Conservation (phyloP, 129 eudicot genomes). For the Tagetes patula region DNA sequence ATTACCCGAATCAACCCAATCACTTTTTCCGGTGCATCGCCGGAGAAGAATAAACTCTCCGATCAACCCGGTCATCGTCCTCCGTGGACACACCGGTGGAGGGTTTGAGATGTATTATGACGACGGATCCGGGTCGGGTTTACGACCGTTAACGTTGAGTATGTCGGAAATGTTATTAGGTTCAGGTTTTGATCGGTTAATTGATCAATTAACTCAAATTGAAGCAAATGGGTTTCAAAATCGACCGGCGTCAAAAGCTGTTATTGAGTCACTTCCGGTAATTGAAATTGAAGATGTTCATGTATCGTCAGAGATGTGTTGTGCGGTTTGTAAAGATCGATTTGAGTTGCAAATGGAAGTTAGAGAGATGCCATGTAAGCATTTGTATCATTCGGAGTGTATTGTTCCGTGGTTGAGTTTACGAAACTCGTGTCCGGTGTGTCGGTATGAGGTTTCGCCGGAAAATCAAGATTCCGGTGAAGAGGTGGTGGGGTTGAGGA, state of each 20-base stretch:
- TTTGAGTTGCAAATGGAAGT: constrained; percentile 67
- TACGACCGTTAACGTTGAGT: constrained; percentile 71
- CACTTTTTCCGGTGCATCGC: constrained; percentile 49
- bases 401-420: constrained; percentile 86
- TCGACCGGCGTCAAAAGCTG: constrained; percentile 84
- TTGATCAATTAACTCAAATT: constrained; percentile 73
- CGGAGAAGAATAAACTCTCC: constrained; percentile 48
- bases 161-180: constrained; percentile 83
- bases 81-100: constrained; percentile 33
- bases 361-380: constrained; percentile 89
- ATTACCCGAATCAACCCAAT: constrained; percentile 32
- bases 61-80: constrained; percentile 76
- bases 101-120: constrained; percentile 86
- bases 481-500: constrained; percentile 66
- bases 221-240: constrained; percentile 62
- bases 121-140: constrained; percentile 80
- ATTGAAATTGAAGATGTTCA: constrained; percentile 52
- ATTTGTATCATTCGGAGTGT: constrained; percentile 81
- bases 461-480: constrained; percentile 43
- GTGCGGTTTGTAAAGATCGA: constrained; percentile 89
- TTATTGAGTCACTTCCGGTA: constrained; percentile 69
- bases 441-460: constrained; percentile 75
- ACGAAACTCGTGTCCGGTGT: constrained; percentile 91
- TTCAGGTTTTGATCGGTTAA: constrained; percentile 80
- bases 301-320: constrained; percentile 44